Evolutionary conservation across 140 eudicot species (phyloP).

Genomic region (Flaveria floridana): DNA sequence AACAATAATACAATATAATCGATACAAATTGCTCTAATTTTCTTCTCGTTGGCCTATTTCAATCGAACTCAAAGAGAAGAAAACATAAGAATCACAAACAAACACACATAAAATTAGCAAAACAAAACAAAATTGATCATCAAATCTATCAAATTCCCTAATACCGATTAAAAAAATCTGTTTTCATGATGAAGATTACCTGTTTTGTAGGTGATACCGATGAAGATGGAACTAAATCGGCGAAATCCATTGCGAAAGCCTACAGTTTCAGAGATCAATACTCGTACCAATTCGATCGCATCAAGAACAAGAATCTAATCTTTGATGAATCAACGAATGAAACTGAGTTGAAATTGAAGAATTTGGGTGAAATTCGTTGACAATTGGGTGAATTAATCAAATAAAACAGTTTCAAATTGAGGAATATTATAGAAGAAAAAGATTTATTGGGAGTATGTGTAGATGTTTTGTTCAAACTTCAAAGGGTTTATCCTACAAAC

Average conservation of each 20-base stretch:
- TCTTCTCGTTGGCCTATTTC: too few species aligned
- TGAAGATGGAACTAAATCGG: slow-evolving; percentile 33
- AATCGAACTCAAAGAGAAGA: background rate
- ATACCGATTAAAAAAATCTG: background rate
- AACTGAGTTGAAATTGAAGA: background rate
- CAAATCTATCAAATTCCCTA: background rate
- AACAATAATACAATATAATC: background rate
- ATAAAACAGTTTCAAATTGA: background rate
- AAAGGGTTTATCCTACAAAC: slow-evolving; percentile 15
- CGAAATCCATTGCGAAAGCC: slow-evolving; percentile 28
- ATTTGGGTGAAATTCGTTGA: slow-evolving; percentile 27
- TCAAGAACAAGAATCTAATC: slow-evolving; percentile 13
- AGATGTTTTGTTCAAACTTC: background rate
- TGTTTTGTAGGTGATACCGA: slow-evolving; percentile 23
- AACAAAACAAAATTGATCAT: background rate
- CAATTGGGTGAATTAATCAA: slow-evolving; percentile 4
- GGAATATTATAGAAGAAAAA: background rate
- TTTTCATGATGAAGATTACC: slow-evolving; percentile 17
- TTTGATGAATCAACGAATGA: slow-evolving; percentile 14
- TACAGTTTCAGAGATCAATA: slow-evolving; percentile 10
- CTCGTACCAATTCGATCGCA: slow-evolving; percentile 23
- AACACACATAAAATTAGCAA: background rate
- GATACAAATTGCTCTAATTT: background rate
- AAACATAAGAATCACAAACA: background rate
- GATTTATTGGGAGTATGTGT: background rate